These are phyloP conservation scores for Cryoendolithus antarcticus DNA, from an alignment of 2,329 filamentous ascomycete species.

Conservation along the genomic window DNA sequence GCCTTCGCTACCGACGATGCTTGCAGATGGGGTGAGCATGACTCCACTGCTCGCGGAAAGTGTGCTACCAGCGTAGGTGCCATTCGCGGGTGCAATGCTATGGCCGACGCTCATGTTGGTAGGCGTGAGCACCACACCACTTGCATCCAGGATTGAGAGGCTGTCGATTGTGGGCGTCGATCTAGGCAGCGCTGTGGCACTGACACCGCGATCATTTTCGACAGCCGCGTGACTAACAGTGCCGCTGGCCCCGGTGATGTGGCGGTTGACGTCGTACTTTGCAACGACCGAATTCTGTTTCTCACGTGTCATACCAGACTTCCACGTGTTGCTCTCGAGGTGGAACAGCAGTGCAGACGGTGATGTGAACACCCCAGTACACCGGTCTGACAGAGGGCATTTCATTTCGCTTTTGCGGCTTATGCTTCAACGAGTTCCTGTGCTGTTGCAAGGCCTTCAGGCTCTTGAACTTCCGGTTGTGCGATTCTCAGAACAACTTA, in stretches of 20 bases:
- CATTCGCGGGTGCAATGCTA: no score
- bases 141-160: no score
- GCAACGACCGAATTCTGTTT: conserved; percentile 8
- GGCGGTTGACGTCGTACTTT: conserved; percentile 6
- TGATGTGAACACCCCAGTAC: conserved; percentile 5
- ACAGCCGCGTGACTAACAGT: no score
- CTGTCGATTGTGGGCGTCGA: no score
- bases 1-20: not conserved
- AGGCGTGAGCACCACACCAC: not conserved
- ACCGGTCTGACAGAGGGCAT: conserved; percentile 7
- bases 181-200: no score
- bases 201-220: no score
- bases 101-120: not conserved
- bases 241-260: conserved; percentile 5
- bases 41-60: not conserved
- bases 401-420: conserved; percentile 6
- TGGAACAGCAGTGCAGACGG: conserved; percentile 9
- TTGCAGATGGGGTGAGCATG: not conserved
- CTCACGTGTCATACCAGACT: conserved; percentile 7
- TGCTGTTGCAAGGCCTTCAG: conserved; percentile 5
- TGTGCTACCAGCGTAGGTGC: no score
- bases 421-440: conserved; percentile 11
- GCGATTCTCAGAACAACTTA: conserved; percentile 8
- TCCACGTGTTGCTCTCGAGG: conserved; percentile 9
- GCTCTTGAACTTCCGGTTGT: conserved; percentile 5